A percentile compares a stretch with the other conserved stretches of the same genome.
Conservation (phyloP, 129 eudicot genomes). For the Artemisia annua region DNA sequence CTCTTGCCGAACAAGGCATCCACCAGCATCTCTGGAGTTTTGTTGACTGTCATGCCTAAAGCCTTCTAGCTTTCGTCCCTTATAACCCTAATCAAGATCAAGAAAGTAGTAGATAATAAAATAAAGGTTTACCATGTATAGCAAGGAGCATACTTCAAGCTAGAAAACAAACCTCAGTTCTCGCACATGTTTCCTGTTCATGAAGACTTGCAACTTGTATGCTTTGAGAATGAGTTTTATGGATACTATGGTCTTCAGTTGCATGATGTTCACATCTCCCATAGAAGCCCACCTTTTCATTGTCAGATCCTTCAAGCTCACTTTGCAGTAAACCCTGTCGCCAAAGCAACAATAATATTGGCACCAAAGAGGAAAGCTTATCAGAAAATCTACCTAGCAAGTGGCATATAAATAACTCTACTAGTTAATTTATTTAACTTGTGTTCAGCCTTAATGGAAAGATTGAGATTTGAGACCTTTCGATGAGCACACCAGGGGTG, state of each 20-base stretch:
- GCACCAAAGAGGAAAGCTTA: slow-evolving; percentile 4
- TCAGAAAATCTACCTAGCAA: not conserved
- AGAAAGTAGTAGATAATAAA: slow-evolving; percentile 2
- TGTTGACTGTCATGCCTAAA: slow-evolving; percentile 40
- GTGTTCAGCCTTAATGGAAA: slow-evolving; percentile 7
- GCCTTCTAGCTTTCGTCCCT: slow-evolving; percentile 63
- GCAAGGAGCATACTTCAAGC: not conserved
- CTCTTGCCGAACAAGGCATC: slow-evolving; percentile 65
- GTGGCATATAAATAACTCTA: slow-evolving; percentile 1
- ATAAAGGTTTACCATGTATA: not conserved
- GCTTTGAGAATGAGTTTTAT: slow-evolving; percentile 23
- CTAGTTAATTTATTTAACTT: slow-evolving; percentile 2
- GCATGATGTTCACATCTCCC: slow-evolving; percentile 69
- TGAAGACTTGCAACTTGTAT: slow-evolving; percentile 15
- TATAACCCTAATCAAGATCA: slow-evolving; percentile 47
- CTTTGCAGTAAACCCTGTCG: slow-evolving; percentile 60
- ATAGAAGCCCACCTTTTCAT: slow-evolving; percentile 51
- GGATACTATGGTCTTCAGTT: slow-evolving; percentile 16
- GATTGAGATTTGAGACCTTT: slow-evolving; percentile 38
- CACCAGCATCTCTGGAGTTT: slow-evolving; percentile 30
- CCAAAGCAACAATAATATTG: slow-evolving; percentile 22
- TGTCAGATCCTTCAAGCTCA: slow-evolving; percentile 56
- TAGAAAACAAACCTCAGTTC: slow-evolving; percentile 56
- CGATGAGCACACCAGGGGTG: slow-evolving; percentile 78
- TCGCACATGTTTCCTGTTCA: slow-evolving; percentile 59